Base-by-base conservation (phyloP, 139 green algal species). In the Picochlorum sp. region DNA sequence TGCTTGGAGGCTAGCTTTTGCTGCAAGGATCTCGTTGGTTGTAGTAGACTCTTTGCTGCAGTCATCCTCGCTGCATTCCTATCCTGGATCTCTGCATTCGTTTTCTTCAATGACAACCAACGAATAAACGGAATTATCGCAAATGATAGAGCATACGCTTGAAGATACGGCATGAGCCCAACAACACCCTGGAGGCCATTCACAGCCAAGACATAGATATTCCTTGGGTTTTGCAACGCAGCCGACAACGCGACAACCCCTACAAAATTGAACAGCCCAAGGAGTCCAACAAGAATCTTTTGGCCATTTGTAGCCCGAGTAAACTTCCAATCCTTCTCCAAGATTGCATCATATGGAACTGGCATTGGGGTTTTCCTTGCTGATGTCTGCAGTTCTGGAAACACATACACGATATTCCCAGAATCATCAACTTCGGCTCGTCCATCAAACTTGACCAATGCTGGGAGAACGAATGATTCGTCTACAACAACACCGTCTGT, bases 381-480 rank as follows among this genome's bases (percentile, higher is more conserved):
- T 20, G 54, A 49, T 18, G 61, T 62, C 68, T 97, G 89, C 56
- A 97, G 68, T 1, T 61, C 61, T 0, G 87, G 87, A 66, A 98
- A 98, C 6, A 62, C 26, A 79, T 98, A 98, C 49, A 96, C 63
- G 3, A 98, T 79, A 21, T 88, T 76, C n/a, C 92, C 92, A 1
- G 63, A 24, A 5, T 83, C 73, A 71, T 96, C 88, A 45, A 97
- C 88, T 49, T 88, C 73, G 0, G 91, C 71, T 62, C 84, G 66
- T 16, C 91, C 91, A 11, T 84, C 73, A 65, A 98, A 95, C 2
- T 83, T 77, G 3, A 88, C 69, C 9, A 98, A 75, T 44, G 86
- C 92, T 0, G 92, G 92, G 20, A 98, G 74, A 49, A 98, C 82
- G 67, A 88, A 98, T 11, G 69, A 77, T 65, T 95, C 87, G 16